Evolutionary conservation across 163 green algal species (phyloP).

Genomic region (Prototheca cutis): DNA sequence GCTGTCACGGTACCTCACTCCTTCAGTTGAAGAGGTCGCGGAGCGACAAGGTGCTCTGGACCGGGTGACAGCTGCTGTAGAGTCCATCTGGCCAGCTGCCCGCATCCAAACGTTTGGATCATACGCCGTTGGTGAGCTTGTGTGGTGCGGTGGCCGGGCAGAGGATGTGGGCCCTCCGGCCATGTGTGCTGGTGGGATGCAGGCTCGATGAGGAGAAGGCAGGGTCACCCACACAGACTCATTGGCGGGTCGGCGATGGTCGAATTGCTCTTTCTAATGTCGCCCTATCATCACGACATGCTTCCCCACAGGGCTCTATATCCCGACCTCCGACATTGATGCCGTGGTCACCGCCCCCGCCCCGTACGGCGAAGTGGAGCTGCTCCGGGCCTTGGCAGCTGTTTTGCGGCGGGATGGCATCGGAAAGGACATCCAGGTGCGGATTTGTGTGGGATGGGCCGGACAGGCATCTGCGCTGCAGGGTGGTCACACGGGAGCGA

Average conservation of each 20-base stretch:
- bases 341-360: slow-evolving; percentile 64
- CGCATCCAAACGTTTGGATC: slow-evolving; percentile 71
- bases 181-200: too few relatives aligned
- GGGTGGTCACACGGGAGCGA: too few relatives aligned
- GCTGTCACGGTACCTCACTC: slow-evolving; percentile 51
- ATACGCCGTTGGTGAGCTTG: too few relatives aligned
- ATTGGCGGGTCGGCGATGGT: too few relatives aligned
- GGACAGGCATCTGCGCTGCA: too few relatives aligned
- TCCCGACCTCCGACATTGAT: slow-evolving; percentile 85
- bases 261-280: too few relatives aligned
- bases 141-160: too few relatives aligned
- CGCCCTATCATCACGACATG: too few relatives aligned
- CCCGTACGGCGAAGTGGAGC: slow-evolving; percentile 21
- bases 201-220: too few relatives aligned
- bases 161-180: too few relatives aligned
- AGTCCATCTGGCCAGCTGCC: slow-evolving; percentile 55
- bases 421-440: slow-evolving; percentile 56
- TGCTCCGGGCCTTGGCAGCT: slow-evolving; percentile 27
- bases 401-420: slow-evolving; percentile 40
- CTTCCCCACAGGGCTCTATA: slow-evolving; percentile 74
- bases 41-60: slow-evolving; percentile 47
- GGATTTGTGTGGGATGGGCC: too few relatives aligned
- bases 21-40: slow-evolving; percentile 47
- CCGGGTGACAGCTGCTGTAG: slow-evolving; percentile 47
- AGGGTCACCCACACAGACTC: too few relatives aligned